phyloP scores from a whole-genome alignment of 108 stramenopile genomes.

The Cyclotella cryptica region DNA sequence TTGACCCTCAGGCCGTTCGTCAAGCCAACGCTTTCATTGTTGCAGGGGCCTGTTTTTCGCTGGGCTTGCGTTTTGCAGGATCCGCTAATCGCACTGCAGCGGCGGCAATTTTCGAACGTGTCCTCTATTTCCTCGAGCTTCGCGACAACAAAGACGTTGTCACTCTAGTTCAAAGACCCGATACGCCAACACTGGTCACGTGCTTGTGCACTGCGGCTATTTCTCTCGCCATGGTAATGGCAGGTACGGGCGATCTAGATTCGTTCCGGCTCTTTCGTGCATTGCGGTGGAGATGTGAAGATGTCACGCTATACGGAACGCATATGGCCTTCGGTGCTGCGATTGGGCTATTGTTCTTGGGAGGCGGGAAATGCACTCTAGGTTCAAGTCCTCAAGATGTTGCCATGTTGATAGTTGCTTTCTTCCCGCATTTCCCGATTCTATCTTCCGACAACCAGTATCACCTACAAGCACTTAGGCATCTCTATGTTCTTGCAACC shows the following conservation, averaged over 20 bases:
- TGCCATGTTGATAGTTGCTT: constrained; percentile 91
- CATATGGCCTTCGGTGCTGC: constrained; percentile 93
- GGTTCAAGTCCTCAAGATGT: constrained; percentile 89
- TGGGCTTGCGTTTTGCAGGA: constrained; percentile 94
- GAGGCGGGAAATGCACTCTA: constrained; percentile 93
- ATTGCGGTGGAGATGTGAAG: constrained; percentile 90
- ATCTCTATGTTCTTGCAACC: constrained; percentile 96
- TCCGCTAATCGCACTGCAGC: constrained; percentile 83
- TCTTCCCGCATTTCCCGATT: constrained; percentile 93
- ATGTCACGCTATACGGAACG: constrained; percentile 85
- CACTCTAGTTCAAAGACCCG: constrained; percentile 76
- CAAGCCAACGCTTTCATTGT: constrained; percentile 93
- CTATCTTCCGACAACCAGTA: constrained; percentile 91
- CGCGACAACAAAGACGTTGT: constrained; percentile 79
- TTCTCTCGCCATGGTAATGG: constrained; percentile 93
- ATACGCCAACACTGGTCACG: constrained; percentile 84
- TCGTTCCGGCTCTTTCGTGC: constrained; percentile 86
- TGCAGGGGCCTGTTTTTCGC: constrained; percentile 92
- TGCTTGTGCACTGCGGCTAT: constrained; percentile 87
- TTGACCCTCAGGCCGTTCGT: constrained; percentile 88
- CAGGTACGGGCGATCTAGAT: constrained; percentile 96
- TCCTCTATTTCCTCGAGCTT: constrained; percentile 74
- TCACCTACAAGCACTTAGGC: constrained; percentile 96
- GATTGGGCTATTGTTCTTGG: constrained; percentile 95
- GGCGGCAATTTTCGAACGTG: constrained; percentile 63